Evolutionary conservation across 768 basidiomycete genomes (phyloP).

Genomic region (Lactarius vividus): DNA sequence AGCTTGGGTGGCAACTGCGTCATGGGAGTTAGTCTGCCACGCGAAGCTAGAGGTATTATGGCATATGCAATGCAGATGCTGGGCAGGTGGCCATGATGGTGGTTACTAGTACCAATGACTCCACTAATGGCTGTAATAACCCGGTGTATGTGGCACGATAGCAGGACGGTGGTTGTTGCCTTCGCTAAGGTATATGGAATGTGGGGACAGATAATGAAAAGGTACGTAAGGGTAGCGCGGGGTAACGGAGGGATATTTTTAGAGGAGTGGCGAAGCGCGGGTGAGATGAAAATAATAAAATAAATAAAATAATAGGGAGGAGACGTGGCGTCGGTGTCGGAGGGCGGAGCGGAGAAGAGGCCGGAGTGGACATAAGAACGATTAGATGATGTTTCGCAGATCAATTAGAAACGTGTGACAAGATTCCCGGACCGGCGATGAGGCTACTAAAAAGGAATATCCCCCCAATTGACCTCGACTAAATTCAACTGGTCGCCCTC

Average conservation of each 20-base stretch:
- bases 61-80: slow-evolving; percentile 1
- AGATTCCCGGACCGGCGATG: not conserved
- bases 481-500: slow-evolving; percentile 5
- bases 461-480: not conserved
- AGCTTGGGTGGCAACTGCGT: not conserved
- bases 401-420: not conserved
- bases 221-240: not conserved
- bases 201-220: too few relatives aligned
- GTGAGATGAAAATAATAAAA: not conserved
- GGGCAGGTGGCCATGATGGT: too few relatives aligned
- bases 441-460: not conserved
- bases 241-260: not conserved
- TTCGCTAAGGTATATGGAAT: not conserved
- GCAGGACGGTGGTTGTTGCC: not conserved
- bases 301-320: not conserved
- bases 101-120: not conserved
- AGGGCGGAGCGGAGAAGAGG: not conserved
- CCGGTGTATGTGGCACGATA: not conserved
- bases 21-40: not conserved
- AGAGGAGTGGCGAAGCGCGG: not conserved
- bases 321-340: not conserved
- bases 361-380: not conserved
- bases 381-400: slow-evolving; percentile 1
- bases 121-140: too few relatives aligned
- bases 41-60: not conserved